Evolutionary conservation across 768 basidiomycete species (phyloP), one percentile per base, ranked within the genome.

Genomic region (Dentipellis sp.): DNA sequence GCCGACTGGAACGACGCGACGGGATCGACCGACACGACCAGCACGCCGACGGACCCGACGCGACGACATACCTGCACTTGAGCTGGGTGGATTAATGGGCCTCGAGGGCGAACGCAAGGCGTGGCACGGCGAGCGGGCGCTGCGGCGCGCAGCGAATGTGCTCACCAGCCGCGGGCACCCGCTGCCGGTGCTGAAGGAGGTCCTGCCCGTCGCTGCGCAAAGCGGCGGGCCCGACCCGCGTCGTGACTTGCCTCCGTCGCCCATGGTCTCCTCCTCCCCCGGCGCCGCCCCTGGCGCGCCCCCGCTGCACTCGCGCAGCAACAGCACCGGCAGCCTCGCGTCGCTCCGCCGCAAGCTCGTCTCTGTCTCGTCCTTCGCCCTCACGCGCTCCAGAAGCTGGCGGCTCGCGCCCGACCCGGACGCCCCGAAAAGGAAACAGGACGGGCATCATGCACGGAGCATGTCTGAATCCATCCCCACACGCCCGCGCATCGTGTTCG

Each of bases 131-230:
- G 42, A 7, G 19, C 12, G 11, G 42, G 42, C 56, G 29, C 29
- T 66, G 34, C 60, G 50, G 50, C 62, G 60, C 10, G 65, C 64
- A 5, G 36, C 55, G 50, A 58, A 58, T 29, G 14, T 66, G 54
- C 47, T 60, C 22, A 65, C 65, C 9, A 54, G 46, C 23, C 60
- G 58, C 6, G 60, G 65, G 6, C 40, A 55, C 34, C 59, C 54
- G 1, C 54, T 61, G 29, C 56, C 55, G 0, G 59, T 58, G 54
- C 19, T 51, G 29, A 46, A 10, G 36, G 46, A 46, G 9, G 21
- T 56, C 47, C 4, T 40, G 17, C n/a, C 53, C 19, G 36, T 50
- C 7, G 58, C 29, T 10, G 55, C 38, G 8, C 52, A 56, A 36
- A 39, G 34, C 6, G 57, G 54, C 34, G 53, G 53, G 3, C 54